Evolutionary conservation across 495 filamentous ascomycete species (phyloP).

Genomic region (Penicillium cataractarum): DNA sequence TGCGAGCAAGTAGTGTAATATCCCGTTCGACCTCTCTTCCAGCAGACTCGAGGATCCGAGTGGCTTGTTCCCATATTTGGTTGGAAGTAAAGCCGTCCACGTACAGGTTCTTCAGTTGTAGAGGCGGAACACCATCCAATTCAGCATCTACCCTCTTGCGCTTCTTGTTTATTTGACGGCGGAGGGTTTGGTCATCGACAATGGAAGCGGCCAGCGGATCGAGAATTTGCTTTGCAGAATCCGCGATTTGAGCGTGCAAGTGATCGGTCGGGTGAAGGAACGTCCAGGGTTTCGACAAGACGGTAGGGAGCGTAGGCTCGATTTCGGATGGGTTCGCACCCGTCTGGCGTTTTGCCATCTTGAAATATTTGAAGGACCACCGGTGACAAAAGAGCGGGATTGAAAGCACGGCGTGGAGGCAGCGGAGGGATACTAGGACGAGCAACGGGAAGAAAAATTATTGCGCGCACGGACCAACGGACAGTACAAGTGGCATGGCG

Average conservation of each 20-base stretch:
- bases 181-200: constrained; percentile 63
- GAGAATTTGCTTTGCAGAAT: constrained; percentile 72
- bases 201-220: constrained; percentile 74
- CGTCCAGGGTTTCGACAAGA: constrained; percentile 40
- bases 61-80: constrained; percentile 94
- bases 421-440: constrained; percentile 2
- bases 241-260: constrained; percentile 66
- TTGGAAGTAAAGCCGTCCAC: constrained; percentile 83
- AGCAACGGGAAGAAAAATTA: constrained; percentile 30
- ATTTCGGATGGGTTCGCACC: constrained; percentile 4
- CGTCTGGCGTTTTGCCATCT: constrained; percentile 25
- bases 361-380: constrained; percentile 3
- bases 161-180: constrained; percentile 64
- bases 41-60: constrained; percentile 60
- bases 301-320: constrained; percentile 26
- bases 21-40: constrained; percentile 40
- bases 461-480: constrained; percentile 19
- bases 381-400: background rate
- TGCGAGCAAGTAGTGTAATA: constrained; percentile 25
- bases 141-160: constrained; percentile 60
- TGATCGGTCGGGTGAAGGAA: constrained; percentile 71
- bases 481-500: constrained; percentile 18
- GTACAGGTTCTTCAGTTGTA: constrained; percentile 78
- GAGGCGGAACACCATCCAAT: constrained; percentile 44
- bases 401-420: background rate